These are phyloP conservation scores for Ilex asprella DNA, from an alignment of 257 asterid genomes.

Conservation along the genomic window DNA sequence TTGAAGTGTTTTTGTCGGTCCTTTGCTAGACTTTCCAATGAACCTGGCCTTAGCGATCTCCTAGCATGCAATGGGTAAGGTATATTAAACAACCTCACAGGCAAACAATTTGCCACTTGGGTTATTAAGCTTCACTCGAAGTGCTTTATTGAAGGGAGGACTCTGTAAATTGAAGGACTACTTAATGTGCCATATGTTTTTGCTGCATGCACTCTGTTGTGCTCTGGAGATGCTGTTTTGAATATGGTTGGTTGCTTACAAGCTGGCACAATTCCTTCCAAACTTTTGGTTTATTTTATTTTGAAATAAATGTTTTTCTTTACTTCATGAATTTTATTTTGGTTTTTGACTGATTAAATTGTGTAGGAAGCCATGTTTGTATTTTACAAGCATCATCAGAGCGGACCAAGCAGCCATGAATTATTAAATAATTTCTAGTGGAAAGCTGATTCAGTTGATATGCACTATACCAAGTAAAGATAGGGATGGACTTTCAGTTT, in stretches of 20 bases:
- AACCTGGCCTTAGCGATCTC: constrained; percentile 45
- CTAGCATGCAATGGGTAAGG: constrained; percentile 59
- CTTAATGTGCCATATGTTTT: constrained; percentile 54
- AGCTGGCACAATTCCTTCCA: no score
- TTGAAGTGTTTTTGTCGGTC: constrained; percentile 54
- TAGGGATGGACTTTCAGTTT: no score
- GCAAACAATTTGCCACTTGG: constrained; percentile 65
- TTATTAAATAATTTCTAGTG: constrained; percentile 7
- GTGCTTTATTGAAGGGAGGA: constrained; percentile 73
- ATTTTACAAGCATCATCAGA: constrained; percentile 65
- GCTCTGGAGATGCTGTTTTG: constrained; percentile 70
- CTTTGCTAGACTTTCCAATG: constrained; percentile 40
- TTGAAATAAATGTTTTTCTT: background rate
- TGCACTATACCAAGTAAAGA: no score
- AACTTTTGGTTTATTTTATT: constrained; percentile 1
- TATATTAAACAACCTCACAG: constrained; percentile 56
- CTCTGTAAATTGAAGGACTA: constrained; percentile 83
- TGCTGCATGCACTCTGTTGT: constrained; percentile 67
- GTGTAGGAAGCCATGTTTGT: constrained; percentile 79
- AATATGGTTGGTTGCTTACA: constrained; percentile 49
- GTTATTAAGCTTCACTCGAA: constrained; percentile 70
- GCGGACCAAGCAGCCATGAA: constrained; percentile 33
- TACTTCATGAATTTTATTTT: constrained; percentile 1
- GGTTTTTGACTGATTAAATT: constrained; percentile 28
- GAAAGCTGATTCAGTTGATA: no score